Evolutionary conservation across 2,329 filamentous ascomycete species (phyloP).

Genomic region (Fusarium vanettenii): DNA sequence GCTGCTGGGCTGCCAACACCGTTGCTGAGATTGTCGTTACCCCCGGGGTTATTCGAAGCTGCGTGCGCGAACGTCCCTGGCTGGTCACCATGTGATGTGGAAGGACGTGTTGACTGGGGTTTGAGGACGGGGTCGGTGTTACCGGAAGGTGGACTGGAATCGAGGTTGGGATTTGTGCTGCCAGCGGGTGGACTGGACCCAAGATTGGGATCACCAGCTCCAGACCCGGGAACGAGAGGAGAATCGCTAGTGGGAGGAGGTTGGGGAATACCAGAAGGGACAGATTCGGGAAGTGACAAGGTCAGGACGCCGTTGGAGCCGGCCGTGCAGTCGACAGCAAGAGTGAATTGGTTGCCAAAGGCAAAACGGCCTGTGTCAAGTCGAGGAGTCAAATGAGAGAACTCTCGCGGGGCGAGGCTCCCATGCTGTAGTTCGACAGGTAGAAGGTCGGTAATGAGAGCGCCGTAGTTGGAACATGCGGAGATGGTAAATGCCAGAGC

Average conservation of each 20-base stretch:
- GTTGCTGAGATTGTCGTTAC: neutral
- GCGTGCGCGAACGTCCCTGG: neutral
- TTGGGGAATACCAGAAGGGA: slow-evolving; percentile 19
- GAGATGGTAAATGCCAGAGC: slow-evolving; percentile 44
- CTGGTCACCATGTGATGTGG: neutral
- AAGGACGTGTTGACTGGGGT: neutral
- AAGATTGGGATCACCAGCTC: neutral
- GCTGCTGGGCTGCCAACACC: neutral
- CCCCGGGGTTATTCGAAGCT: neutral
- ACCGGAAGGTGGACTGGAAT: neutral
- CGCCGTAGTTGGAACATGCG: slow-evolving; percentile 43
- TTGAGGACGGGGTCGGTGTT: neutral
- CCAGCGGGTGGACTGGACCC: neutral
- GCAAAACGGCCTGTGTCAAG: slow-evolving; percentile 18
- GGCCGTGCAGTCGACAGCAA: slow-evolving; percentile 45
- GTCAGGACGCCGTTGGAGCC: slow-evolving; percentile 49
- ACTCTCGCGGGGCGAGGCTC: slow-evolving; percentile 14
- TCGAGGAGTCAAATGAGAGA: slow-evolving; percentile 3
- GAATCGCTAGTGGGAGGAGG: neutral
- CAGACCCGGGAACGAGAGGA: neutral
- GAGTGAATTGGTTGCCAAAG: slow-evolving; percentile 37
- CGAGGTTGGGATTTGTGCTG: neutral
- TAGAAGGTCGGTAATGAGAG: slow-evolving; percentile 44
- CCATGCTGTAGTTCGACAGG: slow-evolving; percentile 44
- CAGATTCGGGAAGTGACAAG: slow-evolving; percentile 37